Conservation (phyloP, 768 basidiomycete genomes). For the Tulasnella sp. region DNA sequence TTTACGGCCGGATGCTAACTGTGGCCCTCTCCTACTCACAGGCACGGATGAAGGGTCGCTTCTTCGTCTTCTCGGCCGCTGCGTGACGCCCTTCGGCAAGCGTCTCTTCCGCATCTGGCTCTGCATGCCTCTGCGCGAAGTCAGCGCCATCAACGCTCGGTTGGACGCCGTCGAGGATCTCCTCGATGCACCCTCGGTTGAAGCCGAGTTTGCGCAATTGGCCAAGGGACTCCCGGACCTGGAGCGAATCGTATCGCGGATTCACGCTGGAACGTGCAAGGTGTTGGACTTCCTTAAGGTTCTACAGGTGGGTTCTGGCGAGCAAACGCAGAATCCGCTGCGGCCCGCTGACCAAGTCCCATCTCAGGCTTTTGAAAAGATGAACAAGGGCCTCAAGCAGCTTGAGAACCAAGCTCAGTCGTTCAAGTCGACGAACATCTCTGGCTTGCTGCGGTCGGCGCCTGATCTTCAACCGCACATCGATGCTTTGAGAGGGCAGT, state of each 20-base stretch:
- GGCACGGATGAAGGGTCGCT: conserved; percentile 86
- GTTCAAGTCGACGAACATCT: conserved; percentile 74
- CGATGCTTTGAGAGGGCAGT: conserved; percentile 70
- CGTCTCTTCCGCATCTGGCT: conserved; percentile 96
- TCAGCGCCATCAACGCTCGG: conserved; percentile 80
- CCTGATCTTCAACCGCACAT: conserved; percentile 75
- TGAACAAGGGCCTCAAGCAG: conserved; percentile 61
- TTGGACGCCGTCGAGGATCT: conserved; percentile 94
- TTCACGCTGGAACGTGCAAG: conserved; percentile 88
- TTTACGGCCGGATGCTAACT: background rate
- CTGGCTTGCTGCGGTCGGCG: conserved; percentile 69
- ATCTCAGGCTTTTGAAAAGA: conserved; percentile 64
- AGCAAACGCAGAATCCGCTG: too few relatives aligned
- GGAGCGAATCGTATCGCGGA: conserved; percentile 89
- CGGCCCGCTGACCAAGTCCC: background rate
- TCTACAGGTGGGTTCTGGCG: conserved; percentile 52
- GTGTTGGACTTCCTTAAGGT: conserved; percentile 86
- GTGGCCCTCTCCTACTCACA: background rate
- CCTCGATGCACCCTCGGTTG: conserved; percentile 72
- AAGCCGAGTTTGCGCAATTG: conserved; percentile 66
- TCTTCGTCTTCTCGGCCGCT: conserved; percentile 73
- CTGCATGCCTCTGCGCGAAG: conserved; percentile 82
- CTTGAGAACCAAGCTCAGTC: conserved; percentile 62
- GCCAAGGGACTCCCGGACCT: conserved; percentile 85
- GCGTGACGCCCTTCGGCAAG: conserved; percentile 92